Evolutionary conservation across 805 yeast species (phyloP), one percentile per base, ranked within the genome.

Genomic region (Pichia nanzhaoensis): DNA sequence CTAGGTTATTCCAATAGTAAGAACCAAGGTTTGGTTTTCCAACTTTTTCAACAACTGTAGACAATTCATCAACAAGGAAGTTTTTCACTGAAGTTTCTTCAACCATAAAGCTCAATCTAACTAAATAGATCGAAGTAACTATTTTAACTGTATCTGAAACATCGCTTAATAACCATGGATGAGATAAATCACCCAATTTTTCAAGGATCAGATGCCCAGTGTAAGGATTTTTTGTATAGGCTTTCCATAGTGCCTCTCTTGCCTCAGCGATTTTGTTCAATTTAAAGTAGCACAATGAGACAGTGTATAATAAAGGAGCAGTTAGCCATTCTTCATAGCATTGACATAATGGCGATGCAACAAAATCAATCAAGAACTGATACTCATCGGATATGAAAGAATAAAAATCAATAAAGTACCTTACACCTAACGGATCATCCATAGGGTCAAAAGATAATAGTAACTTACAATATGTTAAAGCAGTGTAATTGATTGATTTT

Each of bases 361-460:
- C 72, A 30, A 86, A 63, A 17, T 77, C 74, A 12, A 80, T 68
- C 52, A 88, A 58, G 60, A 77, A 87, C 47, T 76, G 68, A 56
- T 73, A 78, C 49, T 86, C 86, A 28, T 73, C 80, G 32, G 85
- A 69, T 63, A 78, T 66, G 3, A 85, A 65, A 3, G 91, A 81
- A 57, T 84, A 88, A 56, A 75, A 80, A 59, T 89, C 96, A 53
- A 89, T 79, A 60, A 87, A 84, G 56, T 82, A 82, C 51, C 95
- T 72, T 12, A 83, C 88, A 19, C 95, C 95, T 42, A 82, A 67
- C 1, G 95, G 95, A 66, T 89, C 96, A 46, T 82, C 85, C 2
- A 79, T 72, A 1, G 95, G 95, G 34, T 61, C 63, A 27, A 89
- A 65, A 2, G 89, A 76, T 50, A 84, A 67, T 40, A 88, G 66